Evolutionary conservation across 768 basidiomycete genomes (phyloP).

Genomic region (Boletus pseudo-olivaceus): DNA sequence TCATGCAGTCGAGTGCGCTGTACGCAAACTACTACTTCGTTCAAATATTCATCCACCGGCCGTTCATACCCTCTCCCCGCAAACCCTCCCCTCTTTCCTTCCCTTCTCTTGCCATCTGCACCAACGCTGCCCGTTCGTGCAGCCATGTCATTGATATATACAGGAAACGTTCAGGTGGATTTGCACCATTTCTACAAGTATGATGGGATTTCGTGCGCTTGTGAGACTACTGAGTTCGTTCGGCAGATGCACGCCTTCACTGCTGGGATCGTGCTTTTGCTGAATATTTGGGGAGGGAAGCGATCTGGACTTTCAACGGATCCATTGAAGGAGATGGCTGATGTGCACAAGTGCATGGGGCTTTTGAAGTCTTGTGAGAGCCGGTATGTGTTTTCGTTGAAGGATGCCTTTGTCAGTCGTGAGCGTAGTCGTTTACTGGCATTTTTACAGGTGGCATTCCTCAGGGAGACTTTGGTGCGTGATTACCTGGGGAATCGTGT

Average conservation of each 20-base stretch:
- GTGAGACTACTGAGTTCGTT: neutral
- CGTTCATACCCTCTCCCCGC: slow-evolving; percentile 67
- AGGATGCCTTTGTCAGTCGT: neutral
- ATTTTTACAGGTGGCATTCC: slow-evolving; percentile 40
- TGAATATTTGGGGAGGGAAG: slow-evolving; percentile 55
- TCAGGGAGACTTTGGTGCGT: slow-evolving; percentile 49
- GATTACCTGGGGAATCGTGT: neutral
- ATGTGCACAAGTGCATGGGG: slow-evolving; percentile 49
- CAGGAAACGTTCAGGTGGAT: slow-evolving; percentile 31
- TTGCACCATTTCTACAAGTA: slow-evolving; percentile 31
- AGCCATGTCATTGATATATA: slow-evolving; percentile 66
- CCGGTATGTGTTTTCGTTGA: slow-evolving; percentile 25
- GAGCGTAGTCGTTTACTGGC: neutral
- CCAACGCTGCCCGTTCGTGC: slow-evolving; percentile 78
- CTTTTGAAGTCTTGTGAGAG: slow-evolving; percentile 36
- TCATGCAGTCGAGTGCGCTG: slow-evolving; percentile 50
- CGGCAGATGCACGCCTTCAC: slow-evolving; percentile 41
- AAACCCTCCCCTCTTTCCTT: slow-evolving; percentile 47
- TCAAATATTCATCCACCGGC: slow-evolving; percentile 73
- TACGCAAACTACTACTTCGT: slow-evolving; percentile 53
- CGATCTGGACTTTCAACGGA: slow-evolving; percentile 40
- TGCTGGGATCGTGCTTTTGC: slow-evolving; percentile 49
- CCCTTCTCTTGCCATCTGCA: slow-evolving; percentile 75
- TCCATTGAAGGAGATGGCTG: slow-evolving; percentile 43
- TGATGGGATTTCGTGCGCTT: neutral